Evolutionary conservation across 805 yeast genomes (phyloP).

Genomic region (Candida rishiriensis): DNA sequence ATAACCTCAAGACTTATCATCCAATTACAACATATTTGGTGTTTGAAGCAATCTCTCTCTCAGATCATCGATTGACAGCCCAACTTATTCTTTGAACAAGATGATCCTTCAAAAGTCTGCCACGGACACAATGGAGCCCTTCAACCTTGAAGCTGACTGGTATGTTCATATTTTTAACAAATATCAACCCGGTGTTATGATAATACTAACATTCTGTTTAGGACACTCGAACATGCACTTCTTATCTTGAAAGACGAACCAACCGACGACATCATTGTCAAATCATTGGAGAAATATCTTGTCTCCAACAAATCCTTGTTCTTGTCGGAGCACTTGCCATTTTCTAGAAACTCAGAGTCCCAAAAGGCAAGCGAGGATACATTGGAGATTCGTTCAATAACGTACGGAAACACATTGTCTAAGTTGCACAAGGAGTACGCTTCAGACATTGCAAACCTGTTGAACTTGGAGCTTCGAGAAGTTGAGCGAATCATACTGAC

Average conservation of each 20-base stretch:
- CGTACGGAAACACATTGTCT: conserved; percentile 9
- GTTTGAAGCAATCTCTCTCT: too few species aligned
- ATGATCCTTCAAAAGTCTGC: not conserved
- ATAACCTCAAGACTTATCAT: too few species aligned
- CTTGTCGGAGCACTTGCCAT: conserved; percentile 14
- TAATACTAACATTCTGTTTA: conserved; percentile 11
- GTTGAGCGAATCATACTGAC: conserved; percentile 44
- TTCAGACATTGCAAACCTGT: conserved; percentile 31
- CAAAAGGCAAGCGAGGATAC: not conserved
- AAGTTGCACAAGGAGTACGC: conserved; percentile 38
- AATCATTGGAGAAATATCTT: conserved; percentile 10
- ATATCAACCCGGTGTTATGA: too few species aligned
- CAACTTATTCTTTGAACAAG: not conserved
- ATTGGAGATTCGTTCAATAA: conserved; percentile 12
- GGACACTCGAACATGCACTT: conserved; percentile 23
- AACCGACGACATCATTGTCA: conserved; percentile 6
- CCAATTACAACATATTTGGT: too few species aligned
- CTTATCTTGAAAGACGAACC: conserved; percentile 8
- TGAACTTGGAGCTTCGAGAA: conserved; percentile 41
- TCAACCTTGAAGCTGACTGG: conserved; percentile 8
- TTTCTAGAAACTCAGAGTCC: conserved; percentile 1
- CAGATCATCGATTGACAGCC: too few species aligned
- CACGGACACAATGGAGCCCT: not conserved
- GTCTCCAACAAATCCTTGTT: conserved; percentile 10
- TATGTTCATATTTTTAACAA: conserved; percentile 3